A percentile compares a stretch with the other conserved stretches of the same genome.
phyloP scores from a whole-genome alignment of 108 stramenopile genomes.

The Fragilariopsis cylindrus region DNA sequence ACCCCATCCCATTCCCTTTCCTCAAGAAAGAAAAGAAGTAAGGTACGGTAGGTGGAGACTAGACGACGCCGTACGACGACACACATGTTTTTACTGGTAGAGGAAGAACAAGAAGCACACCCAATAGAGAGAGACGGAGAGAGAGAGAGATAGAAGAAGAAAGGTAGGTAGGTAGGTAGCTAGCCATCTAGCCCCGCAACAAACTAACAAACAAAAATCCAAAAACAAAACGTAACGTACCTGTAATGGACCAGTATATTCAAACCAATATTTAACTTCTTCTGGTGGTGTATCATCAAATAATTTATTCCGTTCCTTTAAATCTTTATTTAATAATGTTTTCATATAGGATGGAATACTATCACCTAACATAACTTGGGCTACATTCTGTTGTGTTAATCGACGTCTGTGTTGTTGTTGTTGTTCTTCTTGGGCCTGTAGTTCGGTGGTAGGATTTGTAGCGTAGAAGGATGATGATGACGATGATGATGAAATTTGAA shows the following conservation, averaged over 20 bases:
- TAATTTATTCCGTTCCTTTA: constrained; percentile 72
- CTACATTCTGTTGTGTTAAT: constrained; percentile 10
- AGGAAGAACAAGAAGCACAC: not conserved
- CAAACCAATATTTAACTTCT: constrained; percentile 92
- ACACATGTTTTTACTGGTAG: too few species aligned
- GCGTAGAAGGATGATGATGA: too few species aligned
- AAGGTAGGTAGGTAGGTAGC: not conserved
- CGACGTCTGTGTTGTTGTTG: not conserved
- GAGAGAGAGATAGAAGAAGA: not conserved
- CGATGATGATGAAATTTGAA: too few species aligned
- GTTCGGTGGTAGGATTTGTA: too few species aligned
- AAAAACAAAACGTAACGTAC: constrained; percentile 36
- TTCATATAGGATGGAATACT: constrained; percentile 73
- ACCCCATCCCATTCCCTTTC: too few species aligned
- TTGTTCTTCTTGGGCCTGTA: not conserved
- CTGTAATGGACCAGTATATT: constrained; percentile 86
- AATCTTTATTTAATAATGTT: constrained; percentile 54
- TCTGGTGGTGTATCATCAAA: constrained; percentile 85
- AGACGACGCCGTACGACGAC: too few species aligned
- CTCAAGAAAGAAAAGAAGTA: too few species aligned
- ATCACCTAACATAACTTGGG: constrained; percentile 24
- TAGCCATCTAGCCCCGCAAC: too few species aligned
- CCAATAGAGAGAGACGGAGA: not conserved
- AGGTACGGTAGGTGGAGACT: too few species aligned
- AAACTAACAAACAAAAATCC: not conserved